Base-by-base conservation (phyloP, 1,139 yeast genomes). In the Maudiozyma humilis region DNA sequence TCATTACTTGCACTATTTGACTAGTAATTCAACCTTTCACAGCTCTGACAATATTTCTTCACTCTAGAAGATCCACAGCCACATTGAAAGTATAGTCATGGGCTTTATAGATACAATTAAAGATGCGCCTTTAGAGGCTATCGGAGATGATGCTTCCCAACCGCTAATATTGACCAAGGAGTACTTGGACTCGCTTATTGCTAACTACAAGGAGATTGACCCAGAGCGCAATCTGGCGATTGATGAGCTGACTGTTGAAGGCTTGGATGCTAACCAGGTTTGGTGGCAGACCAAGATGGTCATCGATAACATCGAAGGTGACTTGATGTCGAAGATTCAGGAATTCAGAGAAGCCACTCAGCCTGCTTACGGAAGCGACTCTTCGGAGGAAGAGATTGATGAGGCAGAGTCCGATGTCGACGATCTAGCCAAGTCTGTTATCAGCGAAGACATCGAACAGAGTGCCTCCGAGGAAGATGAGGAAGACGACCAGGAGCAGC, bases 261-360 rank as follows among this genome's bases (percentile, higher is more conserved):
- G 96, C 1, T 70, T 91, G 46, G 96, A 86, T 61, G 81, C 95
- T 14, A 77, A 83, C 36, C 97, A 91, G 62, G 89, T 91, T 0
- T 91, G 89, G 86, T 95, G 94, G 44, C 97, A 91, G 63, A 81
- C 87, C 2, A 86, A 83, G 63, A 75, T 91, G 69, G 82, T 91
- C 25, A 70, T 87, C 38, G 91, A 83, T 47, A 80, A 79, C 3
- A 79, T 79, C 19, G 76, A 78, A 37, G 84, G 78, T 38, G 70
- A 71, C 44, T 66, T 84, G 43, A 56, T 80, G 53, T 72, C 68
- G 8, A 67, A 67, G 44, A 69, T 79, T 32, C 73, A 75, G 2
- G 65, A 61, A 14, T 57, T 74, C 44, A 69, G 66, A 62, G 62
- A 54, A 56, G 43, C 53, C 43, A 47, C 56, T 38, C 50, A 51